These are phyloP conservation scores for Alloascoidea africana DNA, from an alignment of 805 yeast genomes.

Conservation along the genomic window DNA sequence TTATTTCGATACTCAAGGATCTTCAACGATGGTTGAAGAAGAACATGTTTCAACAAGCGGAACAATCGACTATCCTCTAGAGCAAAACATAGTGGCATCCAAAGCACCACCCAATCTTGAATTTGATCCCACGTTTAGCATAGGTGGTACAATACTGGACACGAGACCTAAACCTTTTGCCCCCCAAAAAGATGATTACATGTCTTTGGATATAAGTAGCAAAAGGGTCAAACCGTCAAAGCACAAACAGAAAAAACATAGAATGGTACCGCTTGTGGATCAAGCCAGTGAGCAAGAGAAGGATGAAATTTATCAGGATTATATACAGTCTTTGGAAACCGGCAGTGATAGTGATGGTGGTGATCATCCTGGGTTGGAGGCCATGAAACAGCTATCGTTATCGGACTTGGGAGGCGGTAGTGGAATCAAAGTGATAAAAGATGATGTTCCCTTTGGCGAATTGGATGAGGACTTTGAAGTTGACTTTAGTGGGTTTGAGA, in stretches of 20 bases:
- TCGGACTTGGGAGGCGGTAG: neutral
- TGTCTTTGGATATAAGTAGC: neutral
- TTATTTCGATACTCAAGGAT: too few relatives aligned
- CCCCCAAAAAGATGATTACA: neutral
- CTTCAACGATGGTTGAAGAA: too few relatives aligned
- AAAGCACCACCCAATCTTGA: too few relatives aligned
- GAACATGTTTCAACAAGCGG: too few relatives aligned
- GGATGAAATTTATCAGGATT: neutral
- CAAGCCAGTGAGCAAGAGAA: neutral
- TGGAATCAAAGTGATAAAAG: too few relatives aligned
- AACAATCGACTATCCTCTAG: too few relatives aligned
- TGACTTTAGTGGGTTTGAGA: slow-evolving; percentile 1
- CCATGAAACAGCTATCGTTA: neutral
- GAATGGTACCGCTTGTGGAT: neutral
- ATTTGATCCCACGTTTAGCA: neutral
- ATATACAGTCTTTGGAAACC: neutral
- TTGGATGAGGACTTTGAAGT: neutral
- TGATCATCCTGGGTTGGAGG: neutral
- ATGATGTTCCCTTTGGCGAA: neutral
- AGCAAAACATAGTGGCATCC: too few relatives aligned
- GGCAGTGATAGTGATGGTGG: neutral
- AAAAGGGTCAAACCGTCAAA: neutral
- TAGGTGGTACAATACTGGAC: neutral
- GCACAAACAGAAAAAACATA: neutral
- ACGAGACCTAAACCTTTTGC: neutral